phyloP scores from a whole-genome alignment of 2,329 filamentous ascomycete species.

The Trichoderma koningii region DNA sequence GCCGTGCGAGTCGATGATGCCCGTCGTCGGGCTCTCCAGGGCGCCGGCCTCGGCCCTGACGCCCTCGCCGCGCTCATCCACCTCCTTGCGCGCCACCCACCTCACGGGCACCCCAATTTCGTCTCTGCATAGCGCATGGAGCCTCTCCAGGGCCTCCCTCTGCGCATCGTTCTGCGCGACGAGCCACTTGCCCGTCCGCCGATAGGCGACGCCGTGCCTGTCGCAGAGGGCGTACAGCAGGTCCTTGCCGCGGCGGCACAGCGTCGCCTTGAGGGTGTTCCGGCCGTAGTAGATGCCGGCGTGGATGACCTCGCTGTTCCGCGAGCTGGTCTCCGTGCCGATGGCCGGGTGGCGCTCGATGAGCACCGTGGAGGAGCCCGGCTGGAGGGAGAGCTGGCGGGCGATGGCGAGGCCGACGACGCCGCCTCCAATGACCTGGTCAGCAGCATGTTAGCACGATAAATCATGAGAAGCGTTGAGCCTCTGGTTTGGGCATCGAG shows the following conservation, averaged over 20 bases:
- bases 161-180: constrained; percentile 80
- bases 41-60: constrained; percentile 72
- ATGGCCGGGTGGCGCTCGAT: constrained; percentile 76
- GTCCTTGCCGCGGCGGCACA: constrained; percentile 77
- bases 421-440: constrained; percentile 60
- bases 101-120: constrained; percentile 65
- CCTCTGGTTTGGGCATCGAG: neutral
- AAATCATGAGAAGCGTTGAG: neutral
- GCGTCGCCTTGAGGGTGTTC: constrained; percentile 73
- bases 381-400: constrained; percentile 66
- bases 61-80: constrained; percentile 67
- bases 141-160: constrained; percentile 58
- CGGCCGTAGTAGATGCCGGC: constrained; percentile 88
- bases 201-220: constrained; percentile 66
- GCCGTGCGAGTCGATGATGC: constrained; percentile 85
- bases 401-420: constrained; percentile 81
- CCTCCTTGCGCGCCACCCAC: constrained; percentile 67
- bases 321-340: constrained; percentile 83
- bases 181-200: constrained; percentile 88
- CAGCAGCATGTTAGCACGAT: neutral
- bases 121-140: constrained; percentile 49
- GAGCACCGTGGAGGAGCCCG: constrained; percentile 68
- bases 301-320: constrained; percentile 96
- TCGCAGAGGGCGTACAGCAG: constrained; percentile 79
- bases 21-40: constrained; percentile 82